Base-by-base conservation (phyloP, 306 rosid species). In the Trifolium fragiferum region DNA sequence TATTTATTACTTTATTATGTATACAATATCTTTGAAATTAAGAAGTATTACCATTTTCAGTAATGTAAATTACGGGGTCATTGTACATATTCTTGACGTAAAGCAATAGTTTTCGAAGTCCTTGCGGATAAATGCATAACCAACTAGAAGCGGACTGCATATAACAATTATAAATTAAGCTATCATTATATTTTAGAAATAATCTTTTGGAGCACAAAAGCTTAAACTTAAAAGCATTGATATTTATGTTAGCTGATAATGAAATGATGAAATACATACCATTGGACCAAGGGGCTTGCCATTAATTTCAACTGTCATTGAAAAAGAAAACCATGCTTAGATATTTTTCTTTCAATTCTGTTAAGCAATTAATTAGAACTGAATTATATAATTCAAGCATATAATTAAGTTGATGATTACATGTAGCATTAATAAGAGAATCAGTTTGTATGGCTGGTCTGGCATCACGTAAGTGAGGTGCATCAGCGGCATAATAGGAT, bases 101-200 rank as follows among this genome's bases (percentile, higher is more conserved):
- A 44, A 80, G 59, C 70, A 83, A 44, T 14, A 83, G 49, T 2
- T 83, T 25, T 25, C 46, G 65, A 16, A 83, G 21, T 58, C 87
- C 87, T 40, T 53, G 50, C n/a, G 84, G 87, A 73, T 83, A 83
- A 59, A 83, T 33, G 70, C 78, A 76, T 38, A 83, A 10, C 84
- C 82, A 79, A 54, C 0, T 4, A 1, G 84, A 76, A 40, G 82
- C 82, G 40, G 79, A 78, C 84, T 83, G 77, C 71, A 44, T 18
- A 51, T 11, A 20, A 51, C 62, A 37, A 20, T 7, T 20, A 57
- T 35, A 6, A 46, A 14, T 18, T 21, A 38, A 38, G 10, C 7
- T 66, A 40, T 53, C 20, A 25, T 18, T 13, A 27, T 30, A 25
- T 62, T 51, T 51, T 40, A 10, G 16, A 60, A 23, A 43, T 18